Percentiles rank a stretch among this genome's conserved stretches.
Conservation (phyloP, 192 early-diverging fungal genomes). For the Pilobolus umbonatus region DNA sequence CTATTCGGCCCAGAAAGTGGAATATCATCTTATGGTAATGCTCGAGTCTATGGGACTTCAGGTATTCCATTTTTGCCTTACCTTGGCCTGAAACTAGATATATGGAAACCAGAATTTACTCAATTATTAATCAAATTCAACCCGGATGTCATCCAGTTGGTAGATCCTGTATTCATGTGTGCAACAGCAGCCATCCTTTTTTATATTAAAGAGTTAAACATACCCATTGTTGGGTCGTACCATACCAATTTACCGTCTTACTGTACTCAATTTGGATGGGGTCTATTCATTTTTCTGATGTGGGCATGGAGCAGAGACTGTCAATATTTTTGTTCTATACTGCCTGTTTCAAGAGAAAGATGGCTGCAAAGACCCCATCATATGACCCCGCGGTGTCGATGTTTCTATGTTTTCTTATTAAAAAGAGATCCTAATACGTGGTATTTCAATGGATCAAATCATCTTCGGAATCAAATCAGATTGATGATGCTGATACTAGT, state of each 20-base stretch:
- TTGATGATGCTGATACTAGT: no score
- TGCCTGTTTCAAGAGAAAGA: conserved; percentile 19
- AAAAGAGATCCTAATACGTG: no score
- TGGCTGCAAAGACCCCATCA: conserved; percentile 19
- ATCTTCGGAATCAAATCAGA: no score
- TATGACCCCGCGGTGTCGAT: conserved; percentile 35
- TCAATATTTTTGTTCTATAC: conserved; percentile 23
- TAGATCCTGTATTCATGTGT: conserved; percentile 31
- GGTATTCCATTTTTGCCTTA: conserved; percentile 30
- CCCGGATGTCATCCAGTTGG: conserved; percentile 31
- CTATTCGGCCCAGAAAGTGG: conserved; percentile 30
- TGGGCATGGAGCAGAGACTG: conserved; percentile 33
- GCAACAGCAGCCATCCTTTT: not conserved
- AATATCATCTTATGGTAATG: conserved; percentile 23
- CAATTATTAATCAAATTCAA: conserved; percentile 20
- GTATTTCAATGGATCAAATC: conserved; percentile 1
- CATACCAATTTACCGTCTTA: conserved; percentile 33
- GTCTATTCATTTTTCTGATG: conserved; percentile 22
- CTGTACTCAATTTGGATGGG: conserved; percentile 31
- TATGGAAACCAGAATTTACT: conserved; percentile 29
- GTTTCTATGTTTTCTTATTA: conserved; percentile 23
- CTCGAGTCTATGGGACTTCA: conserved; percentile 27
- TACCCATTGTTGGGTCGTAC: conserved; percentile 30
- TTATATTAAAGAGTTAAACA: conserved; percentile 9
- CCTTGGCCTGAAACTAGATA: conserved; percentile 30